Base-by-base conservation (phyloP, 2,329 filamentous ascomycete genomes). In the Talaromyces sp. region DNA sequence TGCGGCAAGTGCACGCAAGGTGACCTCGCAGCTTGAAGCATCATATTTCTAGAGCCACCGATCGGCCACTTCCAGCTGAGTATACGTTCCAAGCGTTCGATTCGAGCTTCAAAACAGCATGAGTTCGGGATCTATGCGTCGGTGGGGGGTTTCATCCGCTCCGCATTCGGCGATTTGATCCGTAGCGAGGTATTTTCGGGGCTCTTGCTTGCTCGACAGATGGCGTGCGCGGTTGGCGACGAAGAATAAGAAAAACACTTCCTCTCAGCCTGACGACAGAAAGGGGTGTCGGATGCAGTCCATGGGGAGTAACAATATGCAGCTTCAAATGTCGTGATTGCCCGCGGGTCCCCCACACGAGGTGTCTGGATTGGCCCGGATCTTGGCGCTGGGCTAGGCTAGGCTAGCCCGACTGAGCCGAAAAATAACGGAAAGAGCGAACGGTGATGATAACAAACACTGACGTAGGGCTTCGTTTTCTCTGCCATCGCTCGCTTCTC, bases 1-100 rank as follows among this genome's bases (percentile, higher is more conserved):
- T 66, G 63, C 52, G 72, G 67, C 66, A 67, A 63, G 56, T 72
- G 70, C 71, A 68, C 70, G 63, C 73, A 73, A 60, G 69, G 70
- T 66, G 71, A 69, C 64, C 72, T 72, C 44, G 70, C 70, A 61
- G 73, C 72, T 71, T 72, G 70, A 66, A 72, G 71, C 67, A 77
- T 70, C 75, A 78, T 77, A 61, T 40, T 59, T 28, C 27, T 53
- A 16, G 60, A 68, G 66, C 64, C 63, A n/a, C 57, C 56, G 59
- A 59, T 59, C 50, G 56, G 42, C 60, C 52, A 53, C 64, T 56
- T 61, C 23, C 12, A 61, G 23, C 34, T 31, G 5, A n/a, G 34
- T 42, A 34, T 18, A 34, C 44, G 5, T 30, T 2, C 34, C 33
- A 40, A 27, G 34, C 14, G 27, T 31, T 53, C 4, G 23, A 18